Conservation (phyloP, 345 rosid genomes). For the Xanthoceras sorbifolium region DNA sequence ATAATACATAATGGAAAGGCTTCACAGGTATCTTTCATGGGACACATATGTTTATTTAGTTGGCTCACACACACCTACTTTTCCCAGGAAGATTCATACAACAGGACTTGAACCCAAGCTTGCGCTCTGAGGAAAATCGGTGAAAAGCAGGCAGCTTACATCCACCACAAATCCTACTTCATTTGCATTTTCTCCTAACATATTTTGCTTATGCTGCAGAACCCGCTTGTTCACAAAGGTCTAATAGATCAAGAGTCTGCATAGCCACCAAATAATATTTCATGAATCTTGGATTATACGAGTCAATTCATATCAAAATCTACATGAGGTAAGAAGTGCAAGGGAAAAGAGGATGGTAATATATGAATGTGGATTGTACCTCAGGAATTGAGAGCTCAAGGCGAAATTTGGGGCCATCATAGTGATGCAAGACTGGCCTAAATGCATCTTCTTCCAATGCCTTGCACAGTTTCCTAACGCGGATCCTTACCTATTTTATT, state of each 20-base stretch:
- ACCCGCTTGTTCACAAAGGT: conserved; percentile 92
- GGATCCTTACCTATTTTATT: conserved; percentile 67
- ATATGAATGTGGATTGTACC: conserved; percentile 43
- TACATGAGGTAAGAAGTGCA: background rate
- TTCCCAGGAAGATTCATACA: conserved; percentile 30
- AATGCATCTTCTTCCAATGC: conserved; percentile 97
- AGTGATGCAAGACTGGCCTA: conserved; percentile 95
- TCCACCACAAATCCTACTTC: conserved; percentile 31
- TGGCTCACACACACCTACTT: conserved; percentile 26
- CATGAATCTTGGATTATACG: background rate
- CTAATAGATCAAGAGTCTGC: conserved; percentile 89
- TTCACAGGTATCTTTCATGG: conserved; percentile 16
- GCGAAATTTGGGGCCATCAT: conserved; percentile 97
- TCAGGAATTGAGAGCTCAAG: conserved; percentile 99
- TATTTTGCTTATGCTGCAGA: conserved; percentile 48
- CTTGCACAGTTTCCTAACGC: conserved; percentile 83
- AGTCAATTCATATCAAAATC: background rate
- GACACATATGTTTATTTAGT: conserved; percentile 39
- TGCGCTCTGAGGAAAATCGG: conserved; percentile 47
- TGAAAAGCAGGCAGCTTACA: conserved; percentile 35
- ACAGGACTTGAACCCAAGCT: conserved; percentile 42
- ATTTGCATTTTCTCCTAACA: conserved; percentile 19
- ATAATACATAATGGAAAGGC: conserved; percentile 16
- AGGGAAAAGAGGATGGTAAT: background rate
- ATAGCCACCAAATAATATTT: conserved; percentile 20